Evolutionary conservation across 306 rosid genomes (phyloP), one percentile per base, ranked within the genome.

Genomic region (Bauhinia variegata): DNA sequence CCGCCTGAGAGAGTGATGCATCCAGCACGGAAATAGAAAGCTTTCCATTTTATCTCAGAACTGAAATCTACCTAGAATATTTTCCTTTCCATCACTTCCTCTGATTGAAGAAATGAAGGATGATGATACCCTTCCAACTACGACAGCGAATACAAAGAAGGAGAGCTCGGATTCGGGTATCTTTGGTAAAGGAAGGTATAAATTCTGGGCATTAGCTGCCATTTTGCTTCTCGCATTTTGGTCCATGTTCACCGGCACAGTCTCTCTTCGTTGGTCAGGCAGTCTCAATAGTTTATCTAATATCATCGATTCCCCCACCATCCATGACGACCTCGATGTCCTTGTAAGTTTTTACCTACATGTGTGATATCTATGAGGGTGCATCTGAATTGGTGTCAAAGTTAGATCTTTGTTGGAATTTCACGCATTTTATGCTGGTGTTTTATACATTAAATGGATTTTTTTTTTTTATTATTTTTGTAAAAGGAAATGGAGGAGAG

Each of bases 211-310:
- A 15, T 67, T 95, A 64, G 96, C 88, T 4, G 99, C 92, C 14
- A 95, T 95, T 47, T 71, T 95, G 85, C 80, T 95, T 49, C 92
- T 95, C 8, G 99, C 99, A 6, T 84, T 95, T 39, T 95, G 99
- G 99, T 88, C 99, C 7, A 95, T 95, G 97, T 88, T 95, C 71
- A 95, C 99, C 18, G 97, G 97, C 54, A 89, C 97, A 54, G 96
- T 93, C 53, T 87, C 98, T 50, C 98, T 93, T 49, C 96, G 97
- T 11, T 90, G 97, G 95, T 88, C 97, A 44, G 92, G 91, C 6
- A 90, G 77, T 56, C 96, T 95, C 76, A 95, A 83, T 28, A 83
- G 92, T 0, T 50, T 95, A 13, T 70, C 96, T 38, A 76, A 63
- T 53, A 92, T 84, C 60, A 16, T 93, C 12, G 88, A 88, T 59